Conservation (phyloP, 2,329 filamentous ascomycete genomes). For the Neofusicoccum ribis region DNA sequence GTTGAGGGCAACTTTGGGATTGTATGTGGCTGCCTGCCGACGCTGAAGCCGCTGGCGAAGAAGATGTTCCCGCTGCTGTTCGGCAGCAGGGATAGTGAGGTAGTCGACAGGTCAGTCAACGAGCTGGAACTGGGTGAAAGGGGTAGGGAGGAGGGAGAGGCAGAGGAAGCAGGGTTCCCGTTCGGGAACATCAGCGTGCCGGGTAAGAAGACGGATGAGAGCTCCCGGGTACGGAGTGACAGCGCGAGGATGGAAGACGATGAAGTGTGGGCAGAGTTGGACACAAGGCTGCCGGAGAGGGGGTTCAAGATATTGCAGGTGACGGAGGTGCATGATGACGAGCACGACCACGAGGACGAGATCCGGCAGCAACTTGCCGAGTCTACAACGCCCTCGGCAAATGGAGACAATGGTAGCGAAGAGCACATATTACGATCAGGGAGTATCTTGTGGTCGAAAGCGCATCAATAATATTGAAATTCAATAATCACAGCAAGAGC, state of each 20-base stretch:
- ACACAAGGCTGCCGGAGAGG: neutral
- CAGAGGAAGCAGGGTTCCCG: neutral
- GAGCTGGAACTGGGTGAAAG: neutral
- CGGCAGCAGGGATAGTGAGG: neutral
- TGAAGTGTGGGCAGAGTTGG: conserved; percentile 7
- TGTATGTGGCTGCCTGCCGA: conserved; percentile 34
- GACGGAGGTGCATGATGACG: neutral
- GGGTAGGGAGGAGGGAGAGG: neutral
- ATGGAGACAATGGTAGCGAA: neutral
- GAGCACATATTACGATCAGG: neutral
- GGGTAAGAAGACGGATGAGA: neutral
- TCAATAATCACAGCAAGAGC: neutral
- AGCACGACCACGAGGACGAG: neutral
- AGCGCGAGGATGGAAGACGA: neutral
- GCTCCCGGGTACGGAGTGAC: neutral
- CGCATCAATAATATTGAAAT: neutral
- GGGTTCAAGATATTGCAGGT: neutral
- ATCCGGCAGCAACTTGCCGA: neutral
- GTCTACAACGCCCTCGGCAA: neutral
- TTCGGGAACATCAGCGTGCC: conserved; percentile 10
- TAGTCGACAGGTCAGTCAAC: neutral
- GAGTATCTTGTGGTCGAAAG: neutral
- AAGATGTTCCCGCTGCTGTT: conserved; percentile 31
- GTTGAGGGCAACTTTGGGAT: conserved; percentile 35
- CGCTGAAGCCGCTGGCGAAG: conserved; percentile 35